Conservation (phyloP, 352 stramenopile species). For the Globisporangium mamillatum region DNA sequence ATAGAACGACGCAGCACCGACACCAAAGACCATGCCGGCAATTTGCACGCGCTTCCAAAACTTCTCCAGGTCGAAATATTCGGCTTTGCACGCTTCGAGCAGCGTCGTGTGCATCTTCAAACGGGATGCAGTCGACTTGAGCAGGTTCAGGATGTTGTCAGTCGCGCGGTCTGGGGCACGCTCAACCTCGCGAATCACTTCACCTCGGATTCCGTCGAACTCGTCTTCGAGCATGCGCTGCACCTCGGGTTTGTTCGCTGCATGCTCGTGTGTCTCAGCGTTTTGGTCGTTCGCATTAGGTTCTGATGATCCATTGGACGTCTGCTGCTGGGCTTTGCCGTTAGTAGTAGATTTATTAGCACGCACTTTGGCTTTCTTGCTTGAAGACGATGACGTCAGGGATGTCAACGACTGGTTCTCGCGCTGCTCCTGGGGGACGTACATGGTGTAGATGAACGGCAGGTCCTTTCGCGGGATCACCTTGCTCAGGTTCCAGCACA, state of each 20-base stretch:
- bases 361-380: slow-evolving; percentile 15
- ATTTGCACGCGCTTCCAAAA: slow-evolving; percentile 80
- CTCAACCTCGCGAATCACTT: slow-evolving; percentile 83
- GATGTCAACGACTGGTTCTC: slow-evolving; percentile 15
- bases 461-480: slow-evolving; percentile 85
- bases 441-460: slow-evolving; percentile 90
- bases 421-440: slow-evolving; percentile 68
- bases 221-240: slow-evolving; percentile 80
- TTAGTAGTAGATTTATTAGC: background rate
- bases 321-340: slow-evolving; percentile 13
- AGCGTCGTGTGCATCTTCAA: slow-evolving; percentile 87
- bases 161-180: slow-evolving; percentile 78
- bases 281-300: slow-evolving; percentile 10
- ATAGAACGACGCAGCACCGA: slow-evolving; percentile 71
- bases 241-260: slow-evolving; percentile 33
- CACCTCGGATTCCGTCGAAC: slow-evolving; percentile 80
- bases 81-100: slow-evolving; percentile 70
- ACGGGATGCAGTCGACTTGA: slow-evolving; percentile 73
- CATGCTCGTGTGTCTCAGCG: background rate
- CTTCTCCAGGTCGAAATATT: slow-evolving; percentile 66
- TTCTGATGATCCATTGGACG: slow-evolving; percentile 6
- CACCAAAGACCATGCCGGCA: slow-evolving; percentile 47
- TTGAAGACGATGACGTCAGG: background rate
- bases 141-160: slow-evolving; percentile 78
- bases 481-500: slow-evolving; percentile 89